Conservation (phyloP, 768 basidiomycete species). For the Lyophyllum semitale region DNA sequence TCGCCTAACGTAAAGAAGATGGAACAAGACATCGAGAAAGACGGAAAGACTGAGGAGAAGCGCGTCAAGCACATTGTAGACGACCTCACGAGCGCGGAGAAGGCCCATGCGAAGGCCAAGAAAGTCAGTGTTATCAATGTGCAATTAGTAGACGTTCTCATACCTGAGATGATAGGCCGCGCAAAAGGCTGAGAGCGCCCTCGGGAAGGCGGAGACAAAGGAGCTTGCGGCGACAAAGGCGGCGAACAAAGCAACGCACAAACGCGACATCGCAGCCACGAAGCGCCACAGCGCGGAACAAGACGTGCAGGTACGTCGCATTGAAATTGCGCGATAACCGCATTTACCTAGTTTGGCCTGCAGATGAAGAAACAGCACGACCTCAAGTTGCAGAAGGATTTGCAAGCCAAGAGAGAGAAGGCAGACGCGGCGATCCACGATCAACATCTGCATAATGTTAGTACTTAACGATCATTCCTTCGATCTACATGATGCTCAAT, state of each 20-base stretch:
- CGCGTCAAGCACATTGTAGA: constrained; percentile 11
- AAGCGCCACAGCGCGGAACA: constrained; percentile 43
- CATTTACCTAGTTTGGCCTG: background rate
- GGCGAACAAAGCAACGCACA: constrained; percentile 53
- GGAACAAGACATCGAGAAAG: constrained; percentile 15
- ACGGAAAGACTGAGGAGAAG: constrained; percentile 13
- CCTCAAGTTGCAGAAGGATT: constrained; percentile 6
- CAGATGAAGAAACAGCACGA: constrained; percentile 12
- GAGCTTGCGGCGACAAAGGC: constrained; percentile 54
- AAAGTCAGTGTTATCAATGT: background rate
- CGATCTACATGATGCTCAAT: too few relatives aligned
- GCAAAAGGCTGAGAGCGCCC: constrained; percentile 11
- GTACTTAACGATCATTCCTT: background rate
- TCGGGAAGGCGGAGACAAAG: constrained; percentile 44
- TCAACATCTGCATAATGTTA: constrained; percentile 3
- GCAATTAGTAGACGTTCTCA: background rate
- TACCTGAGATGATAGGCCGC: constrained; percentile 3
- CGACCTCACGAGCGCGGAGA: constrained; percentile 14
- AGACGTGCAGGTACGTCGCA: constrained; percentile 39
- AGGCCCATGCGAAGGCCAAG: constrained; percentile 8
- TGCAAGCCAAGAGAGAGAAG: background rate
- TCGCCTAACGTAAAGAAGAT: constrained; percentile 6
- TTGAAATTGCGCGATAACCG: background rate
- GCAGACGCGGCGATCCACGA: constrained; percentile 4
- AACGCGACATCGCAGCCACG: constrained; percentile 50